Evolutionary conservation across 2,329 filamentous ascomycete species (phyloP).

Genomic region (Fusarium veterinarium): DNA sequence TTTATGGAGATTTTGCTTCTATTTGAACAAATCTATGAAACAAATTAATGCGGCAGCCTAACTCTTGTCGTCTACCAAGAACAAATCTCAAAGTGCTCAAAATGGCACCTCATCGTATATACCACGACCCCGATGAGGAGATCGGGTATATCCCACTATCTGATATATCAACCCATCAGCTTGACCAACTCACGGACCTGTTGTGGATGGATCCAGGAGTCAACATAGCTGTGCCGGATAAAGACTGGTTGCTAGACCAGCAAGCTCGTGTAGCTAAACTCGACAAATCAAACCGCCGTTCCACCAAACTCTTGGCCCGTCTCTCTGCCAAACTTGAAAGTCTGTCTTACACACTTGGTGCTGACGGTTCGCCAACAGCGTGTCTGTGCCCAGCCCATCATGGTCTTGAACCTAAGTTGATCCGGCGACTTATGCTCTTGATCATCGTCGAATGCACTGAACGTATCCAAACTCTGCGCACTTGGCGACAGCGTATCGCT

Average conservation of each 20-base stretch:
- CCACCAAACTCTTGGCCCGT: slow-evolving; percentile 48
- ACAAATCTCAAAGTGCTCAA: background rate
- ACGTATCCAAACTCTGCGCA: slow-evolving; percentile 46
- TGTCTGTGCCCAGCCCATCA: slow-evolving; percentile 57
- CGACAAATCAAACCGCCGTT: slow-evolving; percentile 42
- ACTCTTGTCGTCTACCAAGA: background rate
- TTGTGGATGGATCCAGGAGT: slow-evolving; percentile 50
- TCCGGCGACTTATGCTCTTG: slow-evolving; percentile 57
- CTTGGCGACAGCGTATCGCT: slow-evolving; percentile 26
- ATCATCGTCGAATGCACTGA: slow-evolving; percentile 56
- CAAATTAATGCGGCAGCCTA: background rate
- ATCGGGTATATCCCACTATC: background rate
- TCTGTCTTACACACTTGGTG: slow-evolving; percentile 11
- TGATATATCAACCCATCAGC: slow-evolving; percentile 38
- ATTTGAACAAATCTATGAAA: background rate
- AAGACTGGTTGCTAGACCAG: slow-evolving; percentile 53
- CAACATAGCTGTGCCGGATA: slow-evolving; percentile 44
- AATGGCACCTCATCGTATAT: slow-evolving; percentile 11
- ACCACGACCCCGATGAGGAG: background rate
- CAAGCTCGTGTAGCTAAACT: slow-evolving; percentile 38
- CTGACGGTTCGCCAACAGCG: slow-evolving; percentile 45
- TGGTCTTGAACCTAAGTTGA: slow-evolving; percentile 55
- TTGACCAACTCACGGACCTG: slow-evolving; percentile 51
- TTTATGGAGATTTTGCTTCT: slow-evolving; percentile 1
- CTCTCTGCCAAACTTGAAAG: slow-evolving; percentile 46